Evolutionary conservation across 441 rosid species (phyloP), one percentile per base, ranked within the genome.

Genomic region (Corymbia calophylla): DNA sequence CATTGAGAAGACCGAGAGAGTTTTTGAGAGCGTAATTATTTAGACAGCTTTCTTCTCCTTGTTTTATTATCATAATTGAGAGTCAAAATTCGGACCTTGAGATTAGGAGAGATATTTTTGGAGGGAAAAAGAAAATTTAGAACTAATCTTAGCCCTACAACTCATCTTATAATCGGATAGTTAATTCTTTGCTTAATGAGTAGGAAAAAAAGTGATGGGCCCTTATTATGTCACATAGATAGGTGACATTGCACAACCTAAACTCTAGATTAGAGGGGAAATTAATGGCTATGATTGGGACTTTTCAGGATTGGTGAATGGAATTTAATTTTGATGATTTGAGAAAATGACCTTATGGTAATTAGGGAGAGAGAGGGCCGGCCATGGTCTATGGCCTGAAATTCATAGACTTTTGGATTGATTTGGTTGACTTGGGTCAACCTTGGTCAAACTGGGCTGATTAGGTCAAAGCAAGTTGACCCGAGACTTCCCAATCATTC

Each of bases 71-170:
- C 51, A 48, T 48, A 58, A 58, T 25, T 23, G 62, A 23, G 62
- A 23, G n/a, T 25, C 0, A 1, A 25, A 25, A 58, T 25, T 1
- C 25, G 64, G 25, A 58, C 14, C n/a, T 10, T 1, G 5, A 1
- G 64, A 58, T 58, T 14, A 25, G 64, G 64, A 58, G 64, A 29
- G 64, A 25, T 9, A 25, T 25, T 58, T 9, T 0, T 6, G 64
- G 25, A 21, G 14, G 64, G 9, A 58, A 58, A 56, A 58, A 58
- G 25, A 29, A 58, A 58, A 58, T 10, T 58, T 58, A 58, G 64
- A 58, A 25, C 3, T 58, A 25, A 58, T 58, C n/a, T 29, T 58
- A 25, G 2, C 64, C 14, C 64, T 58, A 58, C 3, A 29, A 58
- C 64, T 58, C 64, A 14, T 25, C 64, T 58, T 58, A 25, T 58